Base-by-base conservation (phyloP, 1,284 basidiomycete species). In the Puccinia horiana region DNA sequence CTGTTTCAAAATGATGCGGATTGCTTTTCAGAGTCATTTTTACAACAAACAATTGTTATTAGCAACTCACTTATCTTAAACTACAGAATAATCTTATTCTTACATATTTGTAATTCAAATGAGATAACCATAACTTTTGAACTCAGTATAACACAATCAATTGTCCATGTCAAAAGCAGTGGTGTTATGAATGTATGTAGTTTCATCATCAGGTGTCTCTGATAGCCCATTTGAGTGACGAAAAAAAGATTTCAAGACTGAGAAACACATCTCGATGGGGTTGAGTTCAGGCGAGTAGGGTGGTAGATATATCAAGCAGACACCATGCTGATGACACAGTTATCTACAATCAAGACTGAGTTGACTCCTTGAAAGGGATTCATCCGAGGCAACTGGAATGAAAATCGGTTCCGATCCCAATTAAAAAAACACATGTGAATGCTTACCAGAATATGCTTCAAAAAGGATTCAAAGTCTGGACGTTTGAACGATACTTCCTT, bases 221-320 rank as follows among this genome's bases (percentile, higher is more conserved):
- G 26, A n/a, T 23, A 61, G 26, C 23, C 73, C 49, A 29, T 58
- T 56, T 11, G 58, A 40, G 5, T 35, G 35, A 18, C 52, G n/a
- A 5, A 56, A 40, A 44, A 40, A 14, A 1, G 2, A 35, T 58
- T 75, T 75, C 52, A 75, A 56, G 5, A 44, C 35, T 1, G 35
- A 75, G 40, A 75, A 75, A 58, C 73, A 56, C 73, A 58, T 75
- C 52, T 75, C 54, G n/a, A 75, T 75, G n/a, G 73, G 73, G 52
- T 75, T 75, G 5, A 75, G 52, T 12, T 75, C 52, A 16, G 73
- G 73, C 54, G 52, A 58, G 42, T 75, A 75, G 23, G 52, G 42
- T 1, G 73, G 52, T n/a, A 75, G 35, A 49, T 75, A 75, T 3
- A 58, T 58, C 52, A 75, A 58, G 18, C 29, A 1, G 6, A 67